Evolutionary conservation across 75 land plant genomes (phyloP).

Genomic region (Adiantum capillusveneris): DNA sequence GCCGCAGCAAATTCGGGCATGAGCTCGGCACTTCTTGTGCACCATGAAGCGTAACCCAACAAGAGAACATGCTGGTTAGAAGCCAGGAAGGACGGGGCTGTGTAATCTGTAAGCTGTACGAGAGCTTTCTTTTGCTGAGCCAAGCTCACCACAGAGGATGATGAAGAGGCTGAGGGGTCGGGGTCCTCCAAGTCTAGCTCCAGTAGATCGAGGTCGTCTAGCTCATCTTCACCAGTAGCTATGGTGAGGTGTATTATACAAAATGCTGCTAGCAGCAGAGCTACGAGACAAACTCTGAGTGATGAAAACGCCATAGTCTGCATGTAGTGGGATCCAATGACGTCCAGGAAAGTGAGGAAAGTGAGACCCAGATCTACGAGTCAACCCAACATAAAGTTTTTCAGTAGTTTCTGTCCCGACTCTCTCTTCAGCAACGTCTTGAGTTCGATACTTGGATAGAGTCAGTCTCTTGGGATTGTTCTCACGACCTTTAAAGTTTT

Average conservation of each 20-base stretch:
- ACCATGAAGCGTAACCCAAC: constrained; percentile 91
- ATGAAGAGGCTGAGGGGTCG: constrained; percentile 14
- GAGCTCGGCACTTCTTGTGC: constrained; percentile 67
- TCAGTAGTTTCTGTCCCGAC: no score
- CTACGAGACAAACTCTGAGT: no score
- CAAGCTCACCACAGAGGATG: constrained; percentile 32
- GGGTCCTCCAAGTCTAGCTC: constrained; percentile 35
- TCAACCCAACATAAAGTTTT: no score
- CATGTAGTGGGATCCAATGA: no score
- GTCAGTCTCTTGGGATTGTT: no score
- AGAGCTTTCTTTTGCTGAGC: constrained; percentile 56
- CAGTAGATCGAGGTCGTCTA: constrained; percentile 41
- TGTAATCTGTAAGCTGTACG: constrained; percentile 54
- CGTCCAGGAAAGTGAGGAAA: no score
- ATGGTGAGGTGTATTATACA: neutral
- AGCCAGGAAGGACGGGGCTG: constrained; percentile 35
- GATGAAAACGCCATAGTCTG: no score
- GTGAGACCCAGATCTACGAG: no score
- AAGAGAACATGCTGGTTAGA: constrained; percentile 61
- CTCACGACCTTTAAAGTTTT: no score
- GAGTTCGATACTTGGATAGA: no score
- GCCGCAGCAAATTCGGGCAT: constrained; percentile 90
- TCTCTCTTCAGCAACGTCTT: no score
- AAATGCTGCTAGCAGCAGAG: no score
- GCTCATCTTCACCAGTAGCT: constrained; percentile 19